Evolutionary conservation across 2,329 filamentous ascomycete genomes (phyloP).

Genomic region (Hortaea sp.): DNA sequence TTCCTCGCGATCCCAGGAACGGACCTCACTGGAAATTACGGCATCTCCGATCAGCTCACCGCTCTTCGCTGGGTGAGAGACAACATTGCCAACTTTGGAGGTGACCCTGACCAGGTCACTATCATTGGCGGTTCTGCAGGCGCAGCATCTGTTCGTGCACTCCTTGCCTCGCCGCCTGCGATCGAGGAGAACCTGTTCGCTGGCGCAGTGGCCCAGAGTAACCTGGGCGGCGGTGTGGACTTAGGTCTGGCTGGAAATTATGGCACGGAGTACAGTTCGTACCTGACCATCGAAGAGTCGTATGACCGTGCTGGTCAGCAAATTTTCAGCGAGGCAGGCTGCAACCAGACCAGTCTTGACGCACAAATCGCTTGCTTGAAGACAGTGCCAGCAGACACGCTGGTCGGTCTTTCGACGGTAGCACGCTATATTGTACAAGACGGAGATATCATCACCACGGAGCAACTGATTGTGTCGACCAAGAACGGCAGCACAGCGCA

Average conservation of each 20-base stretch:
- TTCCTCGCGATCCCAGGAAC: conserved; percentile 50
- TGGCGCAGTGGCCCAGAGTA: conserved; percentile 41
- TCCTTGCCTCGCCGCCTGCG: conserved; percentile 41
- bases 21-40: conserved; percentile 44
- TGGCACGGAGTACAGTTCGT: conserved; percentile 48
- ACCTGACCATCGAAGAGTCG: conserved; percentile 46
- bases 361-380: conserved; percentile 46
- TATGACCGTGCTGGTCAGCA: conserved; percentile 40
- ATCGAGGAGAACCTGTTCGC: conserved; percentile 35
- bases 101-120: conserved; percentile 37
- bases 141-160: conserved; percentile 46
- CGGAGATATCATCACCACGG: conserved; percentile 44
- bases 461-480: conserved; percentile 36
- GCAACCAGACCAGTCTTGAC: conserved; percentile 35
- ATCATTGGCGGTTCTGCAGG: conserved; percentile 42
- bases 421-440: conserved; percentile 50
- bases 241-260: conserved; percentile 48
- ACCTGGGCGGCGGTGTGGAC: conserved; percentile 46
- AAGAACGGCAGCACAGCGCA: conserved; percentile 37
- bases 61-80: conserved; percentile 39
- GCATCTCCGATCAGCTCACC: conserved; percentile 42
- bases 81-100: conserved; percentile 39
- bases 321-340: conserved; percentile 44
- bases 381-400: conserved; percentile 32
- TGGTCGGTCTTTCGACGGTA: conserved; percentile 32